Evolutionary conservation across 805 yeast genomes (phyloP).

Genomic region (Kodamaea neixiangensis): DNA sequence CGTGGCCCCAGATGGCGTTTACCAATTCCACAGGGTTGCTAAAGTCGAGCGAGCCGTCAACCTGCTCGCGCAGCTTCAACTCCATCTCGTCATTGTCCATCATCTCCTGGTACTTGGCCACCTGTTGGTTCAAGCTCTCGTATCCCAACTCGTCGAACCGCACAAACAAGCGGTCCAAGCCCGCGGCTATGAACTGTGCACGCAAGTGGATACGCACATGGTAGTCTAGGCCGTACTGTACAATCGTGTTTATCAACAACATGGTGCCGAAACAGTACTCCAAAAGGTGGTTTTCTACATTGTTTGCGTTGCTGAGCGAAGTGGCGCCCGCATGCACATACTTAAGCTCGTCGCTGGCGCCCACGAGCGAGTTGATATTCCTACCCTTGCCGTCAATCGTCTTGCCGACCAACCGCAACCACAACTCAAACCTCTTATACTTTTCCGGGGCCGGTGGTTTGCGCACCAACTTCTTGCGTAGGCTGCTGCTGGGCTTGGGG

Average conservation of each 20-base stretch:
- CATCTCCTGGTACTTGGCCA: conserved; percentile 57
- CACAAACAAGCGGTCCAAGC: conserved; percentile 20
- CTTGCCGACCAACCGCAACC: conserved; percentile 66
- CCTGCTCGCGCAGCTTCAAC: conserved; percentile 31
- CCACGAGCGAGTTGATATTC: conserved; percentile 82
- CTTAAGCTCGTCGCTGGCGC: conserved; percentile 83
- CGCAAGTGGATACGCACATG: conserved; percentile 58
- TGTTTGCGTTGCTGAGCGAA: conserved; percentile 36
- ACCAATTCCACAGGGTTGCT: conserved; percentile 74
- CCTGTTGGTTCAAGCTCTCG: conserved; percentile 64
- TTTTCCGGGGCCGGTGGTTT: conserved; percentile 37
- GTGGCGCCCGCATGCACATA: conserved; percentile 32
- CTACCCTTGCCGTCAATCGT: conserved; percentile 85
- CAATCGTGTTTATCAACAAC: conserved; percentile 67
- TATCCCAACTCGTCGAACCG: conserved; percentile 43
- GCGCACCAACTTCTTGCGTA: conserved; percentile 29
- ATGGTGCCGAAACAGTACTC: conserved; percentile 75
- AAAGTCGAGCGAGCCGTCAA: conserved; percentile 52
- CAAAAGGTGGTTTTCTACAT: conserved; percentile 60
- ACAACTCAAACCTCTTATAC: conserved; percentile 61
- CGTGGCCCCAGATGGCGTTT: conserved; percentile 55
- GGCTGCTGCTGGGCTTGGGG: not conserved
- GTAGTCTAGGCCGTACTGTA: conserved; percentile 46
- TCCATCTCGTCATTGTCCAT: conserved; percentile 59
- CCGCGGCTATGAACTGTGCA: conserved; percentile 39